Base-by-base conservation (phyloP, 169 alveolate species). In the Cryptosporidium meleagridis region DNA sequence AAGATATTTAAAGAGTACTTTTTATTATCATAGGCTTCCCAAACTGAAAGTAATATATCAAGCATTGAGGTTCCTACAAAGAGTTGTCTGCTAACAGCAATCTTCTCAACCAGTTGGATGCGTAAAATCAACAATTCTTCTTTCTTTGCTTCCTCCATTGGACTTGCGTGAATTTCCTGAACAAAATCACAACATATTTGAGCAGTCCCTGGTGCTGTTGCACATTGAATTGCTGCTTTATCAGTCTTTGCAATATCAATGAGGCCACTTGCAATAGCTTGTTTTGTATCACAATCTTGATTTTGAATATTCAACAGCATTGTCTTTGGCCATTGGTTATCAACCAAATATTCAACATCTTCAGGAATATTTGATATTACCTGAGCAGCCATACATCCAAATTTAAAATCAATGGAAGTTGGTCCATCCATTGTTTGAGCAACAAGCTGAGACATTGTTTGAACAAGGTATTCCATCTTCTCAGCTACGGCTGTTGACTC, bases 11-110 rank as follows among this genome's bases (percentile, higher is more conserved):
- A 48, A 23, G 94, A 35, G 62, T 94, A 95, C 67, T 91, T 84
- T 39, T 94, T 93, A 21, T 92, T 69, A 70, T 95, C 97, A 73
- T 94, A 93, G 37, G 93, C 94, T 58, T 94, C 92, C 97, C 97
- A 95, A 58, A 95, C 84, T 39, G 93, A 93, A 35, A 95, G 85
- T 52, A 94, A 86, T 48, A 92, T 87, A 52, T 85, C 84, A 39
- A 95, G 91, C 44, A 94, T 95, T 55, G 91, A 87, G 21, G 96
- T 85, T 39, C 92, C 92, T 55, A 93, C 92, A 51, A 92, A 95
- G n/a, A 94, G 87, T 68, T 93, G 93, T 55, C 97, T 85, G 91
- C 93, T 95, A 7, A 93, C 85, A 0, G 97, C 97, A 29, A 95
- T 93, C 53, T 94, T 93, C 58, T 94, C 97, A 31, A 95, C 92